Evolutionary conservation across 1,284 basidiomycete genomes (phyloP), one percentile per base, ranked within the genome.

Genomic region (Pholiota adiposa): DNA sequence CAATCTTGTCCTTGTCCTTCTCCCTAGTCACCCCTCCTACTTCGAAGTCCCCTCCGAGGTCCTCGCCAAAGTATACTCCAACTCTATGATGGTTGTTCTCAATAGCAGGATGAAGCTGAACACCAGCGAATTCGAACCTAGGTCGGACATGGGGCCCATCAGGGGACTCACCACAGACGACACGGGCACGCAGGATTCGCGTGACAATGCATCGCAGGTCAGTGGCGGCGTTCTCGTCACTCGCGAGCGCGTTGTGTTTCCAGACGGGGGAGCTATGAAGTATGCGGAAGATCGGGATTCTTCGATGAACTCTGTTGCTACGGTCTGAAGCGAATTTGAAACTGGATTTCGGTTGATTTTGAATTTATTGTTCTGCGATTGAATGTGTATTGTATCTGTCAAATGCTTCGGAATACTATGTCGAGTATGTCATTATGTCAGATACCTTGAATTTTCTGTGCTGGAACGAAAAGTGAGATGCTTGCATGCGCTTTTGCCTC

Each of bases 91-190:
- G 46, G 55, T 29, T 12, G 23, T 49, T n/a, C 36, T 56, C 2
- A 56, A 56, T 38, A 56, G 55, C 34, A 44, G 55, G 18, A 56
- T 56, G 18, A 54, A 44, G 21, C 19, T 31, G 8, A 54, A 41
- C 40, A 21, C 38, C n/a, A 21, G 27, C 21, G 44, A 46, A 14
- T 46, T 16, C 3, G 44, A 46, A 1, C 3, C 21, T 3, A 46
- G 27, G 5, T 27, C 21, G 25, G 12, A 16, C 12, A 27, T 46
- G 1, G 44, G 44, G n/a, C 44, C 12, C 1, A 29, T 46, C 23
- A 29, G 44, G 14, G 44, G 44, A n/a, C 4, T 46, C 3, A n/a
- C 25, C 3, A n/a, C 25, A 6, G 44, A 46, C 2, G 44, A 46
- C 4, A 46, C 25, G 11, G 44, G 27, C 4, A 46, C 25, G 11